These are phyloP conservation scores for Wickerhamomyces alni DNA, from an alignment of 805 yeast species.

Conservation along the genomic window DNA sequence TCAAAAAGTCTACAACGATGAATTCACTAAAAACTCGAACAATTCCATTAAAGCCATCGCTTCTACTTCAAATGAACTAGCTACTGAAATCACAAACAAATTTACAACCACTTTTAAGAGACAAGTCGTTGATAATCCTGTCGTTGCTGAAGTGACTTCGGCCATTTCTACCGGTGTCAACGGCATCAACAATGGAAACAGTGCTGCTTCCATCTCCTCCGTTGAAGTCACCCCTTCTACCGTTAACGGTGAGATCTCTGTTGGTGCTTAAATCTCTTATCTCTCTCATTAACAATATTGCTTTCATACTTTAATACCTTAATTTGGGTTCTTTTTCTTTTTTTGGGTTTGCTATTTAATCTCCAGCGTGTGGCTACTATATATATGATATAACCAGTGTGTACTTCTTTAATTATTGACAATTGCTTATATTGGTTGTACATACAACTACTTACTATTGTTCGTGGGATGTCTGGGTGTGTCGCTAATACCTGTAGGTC, in stretches of 20 bases:
- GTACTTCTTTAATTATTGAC: too few relatives aligned
- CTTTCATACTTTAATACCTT: not conserved
- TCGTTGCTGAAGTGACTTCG: not conserved
- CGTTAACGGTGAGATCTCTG: constrained; percentile 1
- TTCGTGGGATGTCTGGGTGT: too few relatives aligned
- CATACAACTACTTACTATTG: too few relatives aligned
- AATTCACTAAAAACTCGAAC: not conserved
- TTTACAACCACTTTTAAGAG: not conserved
- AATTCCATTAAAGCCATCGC: constrained; percentile 1
- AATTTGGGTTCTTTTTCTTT: too few relatives aligned
- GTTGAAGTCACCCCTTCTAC: not conserved
- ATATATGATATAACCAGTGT: too few relatives aligned
- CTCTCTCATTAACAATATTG: not conserved
- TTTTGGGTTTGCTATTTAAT: not conserved
- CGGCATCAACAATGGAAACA: not conserved
- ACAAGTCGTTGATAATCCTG: not conserved
- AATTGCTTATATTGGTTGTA: too few relatives aligned
- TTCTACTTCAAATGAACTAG: not conserved
- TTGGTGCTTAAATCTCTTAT: constrained; percentile 1
- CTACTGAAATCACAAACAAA: constrained; percentile 1
- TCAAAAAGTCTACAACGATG: not conserved
- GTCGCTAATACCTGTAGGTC: too few relatives aligned
- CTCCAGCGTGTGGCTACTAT: too few relatives aligned
- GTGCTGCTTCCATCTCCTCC: not conserved
- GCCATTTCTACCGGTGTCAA: constrained; percentile 2